These are phyloP conservation scores for Periconia sp. DNA, from an alignment of 2,329 filamentous ascomycete genomes.

Conservation along the genomic window DNA sequence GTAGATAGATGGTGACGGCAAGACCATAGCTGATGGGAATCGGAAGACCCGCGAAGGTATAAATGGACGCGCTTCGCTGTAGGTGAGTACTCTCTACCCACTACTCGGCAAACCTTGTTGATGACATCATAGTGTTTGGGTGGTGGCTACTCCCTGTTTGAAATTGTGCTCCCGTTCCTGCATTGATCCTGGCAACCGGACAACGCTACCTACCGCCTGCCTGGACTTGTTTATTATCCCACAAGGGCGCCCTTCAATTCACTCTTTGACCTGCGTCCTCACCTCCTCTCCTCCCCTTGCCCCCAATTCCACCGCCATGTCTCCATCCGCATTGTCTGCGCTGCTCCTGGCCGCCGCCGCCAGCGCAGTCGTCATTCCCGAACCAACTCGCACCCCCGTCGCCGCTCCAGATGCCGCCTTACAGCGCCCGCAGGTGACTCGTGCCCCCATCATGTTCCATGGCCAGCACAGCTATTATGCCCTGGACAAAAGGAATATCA, in stretches of 20 bases:
- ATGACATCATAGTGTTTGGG: not conserved
- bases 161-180: not conserved
- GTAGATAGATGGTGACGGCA: too few relatives aligned
- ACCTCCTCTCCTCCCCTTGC: not conserved
- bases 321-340: slow-evolving; percentile 14
- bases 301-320: not conserved
- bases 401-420: slow-evolving; percentile 29
- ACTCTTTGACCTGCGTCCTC: not conserved
- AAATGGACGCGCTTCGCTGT: too few relatives aligned
- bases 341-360: slow-evolving; percentile 26
- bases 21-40: too few relatives aligned
- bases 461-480: slow-evolving; percentile 36
- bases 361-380: slow-evolving; percentile 33
- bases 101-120: too few relatives aligned
- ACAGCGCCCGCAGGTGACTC: slow-evolving; percentile 30
- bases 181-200: too few relatives aligned
- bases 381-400: slow-evolving; percentile 22
- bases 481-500: slow-evolving; percentile 30
- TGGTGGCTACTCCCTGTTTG: not conserved
- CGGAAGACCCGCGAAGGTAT: too few relatives aligned
- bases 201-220: too few relatives aligned
- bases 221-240: slow-evolving; percentile 1
- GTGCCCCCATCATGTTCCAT: slow-evolving; percentile 36
- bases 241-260: not conserved
- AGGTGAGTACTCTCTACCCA: too few relatives aligned